Evolutionary conservation across 164 flowering plant species (phyloP).

Genomic region (Nymphaea thermarum): DNA sequence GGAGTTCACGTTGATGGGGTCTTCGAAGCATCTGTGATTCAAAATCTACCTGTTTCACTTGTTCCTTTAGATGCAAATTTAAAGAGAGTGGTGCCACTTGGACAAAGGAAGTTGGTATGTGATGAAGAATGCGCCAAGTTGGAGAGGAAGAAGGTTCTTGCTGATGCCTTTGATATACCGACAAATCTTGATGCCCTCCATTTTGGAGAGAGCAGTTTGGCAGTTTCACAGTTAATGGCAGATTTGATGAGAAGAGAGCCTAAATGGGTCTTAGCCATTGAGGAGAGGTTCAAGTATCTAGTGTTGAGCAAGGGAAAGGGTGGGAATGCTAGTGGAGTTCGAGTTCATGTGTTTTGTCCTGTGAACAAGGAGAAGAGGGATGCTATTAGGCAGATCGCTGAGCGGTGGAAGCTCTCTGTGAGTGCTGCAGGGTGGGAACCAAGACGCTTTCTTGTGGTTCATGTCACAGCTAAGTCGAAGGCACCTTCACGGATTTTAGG

Average conservation of each 20-base stretch:
- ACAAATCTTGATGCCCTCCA: conserved; percentile 76
- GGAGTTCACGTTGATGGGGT: conserved; percentile 39
- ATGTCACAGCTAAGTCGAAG: conserved; percentile 80
- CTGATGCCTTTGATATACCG: conserved; percentile 86
- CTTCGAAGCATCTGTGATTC: conserved; percentile 59
- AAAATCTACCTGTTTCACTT: conserved; percentile 67
- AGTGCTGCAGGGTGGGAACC: conserved; percentile 96
- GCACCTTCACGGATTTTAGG: conserved; percentile 68
- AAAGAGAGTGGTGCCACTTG: conserved; percentile 58
- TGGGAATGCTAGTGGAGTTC: conserved; percentile 23
- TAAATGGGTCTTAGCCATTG: conserved; percentile 84
- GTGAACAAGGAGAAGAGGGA: conserved; percentile 85
- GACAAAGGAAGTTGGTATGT: conserved; percentile 80
- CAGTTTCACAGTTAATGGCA: conserved; percentile 41
- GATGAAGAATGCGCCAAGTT: conserved; percentile 82
- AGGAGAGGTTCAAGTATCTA: conserved; percentile 79
- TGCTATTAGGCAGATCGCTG: conserved; percentile 78
- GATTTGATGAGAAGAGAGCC: conserved; percentile 82
- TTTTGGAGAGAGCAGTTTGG: conserved; percentile 52
- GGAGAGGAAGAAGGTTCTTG: conserved; percentile 81
- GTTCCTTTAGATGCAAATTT: conserved; percentile 62
- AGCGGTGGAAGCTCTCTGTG: conserved; percentile 86
- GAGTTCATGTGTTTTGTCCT: conserved; percentile 80
- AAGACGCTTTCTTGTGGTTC: conserved; percentile 63
- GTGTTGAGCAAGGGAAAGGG: conserved; percentile 70